Conservation (phyloP, 495 filamentous ascomycete species). For the Podospora appendiculata region DNA sequence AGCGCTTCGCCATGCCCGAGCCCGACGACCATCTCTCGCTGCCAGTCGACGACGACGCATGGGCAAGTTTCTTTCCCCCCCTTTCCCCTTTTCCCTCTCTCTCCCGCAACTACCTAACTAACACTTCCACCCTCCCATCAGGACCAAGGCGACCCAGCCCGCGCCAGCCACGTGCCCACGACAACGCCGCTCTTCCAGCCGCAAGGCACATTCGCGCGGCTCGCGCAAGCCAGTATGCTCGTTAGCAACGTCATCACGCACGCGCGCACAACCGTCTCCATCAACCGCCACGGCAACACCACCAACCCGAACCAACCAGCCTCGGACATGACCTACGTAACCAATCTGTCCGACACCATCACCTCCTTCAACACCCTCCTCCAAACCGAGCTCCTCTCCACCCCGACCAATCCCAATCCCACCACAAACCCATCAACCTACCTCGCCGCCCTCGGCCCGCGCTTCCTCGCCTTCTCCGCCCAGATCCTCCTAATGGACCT, state of each 20-base stretch:
- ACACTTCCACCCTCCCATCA: too few species aligned
- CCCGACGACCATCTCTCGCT: slow-evolving; percentile 29
- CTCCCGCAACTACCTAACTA: neutral
- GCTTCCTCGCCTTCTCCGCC: slow-evolving; percentile 10
- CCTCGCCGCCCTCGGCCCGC: slow-evolving; percentile 7
- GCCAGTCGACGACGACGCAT: slow-evolving; percentile 37
- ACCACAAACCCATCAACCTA: neutral
- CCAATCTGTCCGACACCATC: slow-evolving; percentile 6
- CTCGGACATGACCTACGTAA: slow-evolving; percentile 5
- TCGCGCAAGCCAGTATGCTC: slow-evolving; percentile 28
- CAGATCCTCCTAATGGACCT: slow-evolving; percentile 13
- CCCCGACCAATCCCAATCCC: neutral
- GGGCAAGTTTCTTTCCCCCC: slow-evolving; percentile 22
- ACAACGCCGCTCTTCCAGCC: slow-evolving; percentile 15
- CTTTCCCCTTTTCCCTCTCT: neutral
- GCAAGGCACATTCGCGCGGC: slow-evolving; percentile 29
- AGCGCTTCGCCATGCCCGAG: slow-evolving; percentile 33
- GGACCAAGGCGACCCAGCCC: slow-evolving; percentile 22
- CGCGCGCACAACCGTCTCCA: slow-evolving; percentile 6
- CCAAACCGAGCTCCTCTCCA: slow-evolving; percentile 2
- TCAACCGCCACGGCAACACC: neutral
- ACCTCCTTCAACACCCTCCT: slow-evolving; percentile 6
- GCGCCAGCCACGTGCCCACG: slow-evolving; percentile 4
- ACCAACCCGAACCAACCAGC: neutral
- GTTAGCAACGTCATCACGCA: slow-evolving; percentile 19